Evolutionary conservation across 805 yeast species (phyloP).

Genomic region (Candida pseudoglaebosa): DNA sequence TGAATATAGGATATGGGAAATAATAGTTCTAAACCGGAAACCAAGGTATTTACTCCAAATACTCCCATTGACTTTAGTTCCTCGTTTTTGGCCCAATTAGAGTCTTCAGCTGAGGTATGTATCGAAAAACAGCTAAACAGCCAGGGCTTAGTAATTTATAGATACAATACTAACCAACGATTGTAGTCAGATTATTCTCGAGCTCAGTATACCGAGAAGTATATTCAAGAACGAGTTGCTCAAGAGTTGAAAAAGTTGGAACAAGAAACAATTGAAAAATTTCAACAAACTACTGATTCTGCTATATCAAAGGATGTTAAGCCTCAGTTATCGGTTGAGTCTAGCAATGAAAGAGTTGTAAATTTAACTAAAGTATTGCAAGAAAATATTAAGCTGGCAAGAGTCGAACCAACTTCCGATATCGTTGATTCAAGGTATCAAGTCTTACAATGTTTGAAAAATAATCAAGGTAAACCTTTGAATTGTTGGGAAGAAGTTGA

Average conservation of each 20-base stretch:
- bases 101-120: conserved; percentile 52
- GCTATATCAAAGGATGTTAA: conserved; percentile 36
- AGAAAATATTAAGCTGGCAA: conserved; percentile 30
- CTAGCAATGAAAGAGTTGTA: conserved; percentile 40
- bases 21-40: conserved; percentile 56
- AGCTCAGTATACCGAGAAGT: conserved; percentile 62
- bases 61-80: conserved; percentile 68
- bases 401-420: conserved; percentile 32
- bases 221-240: conserved; percentile 61
- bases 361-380: conserved; percentile 30
- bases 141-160: too few relatives aligned
- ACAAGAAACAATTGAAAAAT: conserved; percentile 45
- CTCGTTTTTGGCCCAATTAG: conserved; percentile 59
- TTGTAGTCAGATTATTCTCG: conserved; percentile 61
- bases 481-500: conserved; percentile 83
- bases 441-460: conserved; percentile 58
- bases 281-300: conserved; percentile 46
- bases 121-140: too few relatives aligned
- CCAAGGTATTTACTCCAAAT: conserved; percentile 61
- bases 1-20: conserved; percentile 46
- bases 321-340: conserved; percentile 22
- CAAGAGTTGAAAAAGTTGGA: conserved; percentile 54
- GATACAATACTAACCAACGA: conserved; percentile 4
- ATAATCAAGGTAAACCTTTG: conserved; percentile 60
- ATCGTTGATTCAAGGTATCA: conserved; percentile 44